Evolutionary conservation across 495 filamentous ascomycete genomes (phyloP).

Genomic region (Trichoderma parareesei): DNA sequence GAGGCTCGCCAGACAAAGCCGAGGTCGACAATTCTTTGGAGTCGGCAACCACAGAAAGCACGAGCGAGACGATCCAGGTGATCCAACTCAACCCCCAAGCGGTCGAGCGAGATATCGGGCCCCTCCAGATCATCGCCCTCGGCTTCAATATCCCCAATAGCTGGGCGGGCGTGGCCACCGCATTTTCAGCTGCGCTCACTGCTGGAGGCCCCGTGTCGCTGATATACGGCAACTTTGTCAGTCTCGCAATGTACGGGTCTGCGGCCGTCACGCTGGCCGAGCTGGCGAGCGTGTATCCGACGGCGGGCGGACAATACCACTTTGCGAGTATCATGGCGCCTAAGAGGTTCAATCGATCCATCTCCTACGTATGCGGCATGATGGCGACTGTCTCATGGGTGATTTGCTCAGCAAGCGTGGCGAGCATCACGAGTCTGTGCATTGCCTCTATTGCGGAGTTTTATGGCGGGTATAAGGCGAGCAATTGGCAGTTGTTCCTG

Average conservation of each 20-base stretch:
- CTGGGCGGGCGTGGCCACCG: not conserved
- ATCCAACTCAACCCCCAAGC: not conserved
- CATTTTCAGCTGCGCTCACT: not conserved
- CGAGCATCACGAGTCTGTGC: not conserved
- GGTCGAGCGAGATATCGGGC: not conserved
- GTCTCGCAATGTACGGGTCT: not conserved
- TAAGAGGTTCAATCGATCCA: not conserved
- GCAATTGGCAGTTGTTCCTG: not conserved
- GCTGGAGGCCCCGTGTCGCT: not conserved
- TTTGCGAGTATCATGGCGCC: conserved; percentile 8
- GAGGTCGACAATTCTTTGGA: not conserved
- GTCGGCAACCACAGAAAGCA: not conserved
- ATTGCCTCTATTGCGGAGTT: not conserved
- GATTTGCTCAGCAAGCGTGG: not conserved
- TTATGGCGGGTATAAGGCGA: not conserved
- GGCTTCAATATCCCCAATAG: conserved; percentile 7
- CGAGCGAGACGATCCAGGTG: not conserved
- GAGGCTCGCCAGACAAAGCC: not conserved
- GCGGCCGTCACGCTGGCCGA: conserved; percentile 1
- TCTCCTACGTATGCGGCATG: not conserved
- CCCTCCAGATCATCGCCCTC: not conserved
- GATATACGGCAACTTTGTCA: conserved; percentile 5
- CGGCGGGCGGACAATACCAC: not conserved
- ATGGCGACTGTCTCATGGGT: not conserved
- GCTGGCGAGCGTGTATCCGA: conserved; percentile 1